A percentile compares a stretch with the other conserved stretches of the same genome.
phyloP scores from a whole-genome alignment of 345 rosid genomes.

The Salix purpurea region DNA sequence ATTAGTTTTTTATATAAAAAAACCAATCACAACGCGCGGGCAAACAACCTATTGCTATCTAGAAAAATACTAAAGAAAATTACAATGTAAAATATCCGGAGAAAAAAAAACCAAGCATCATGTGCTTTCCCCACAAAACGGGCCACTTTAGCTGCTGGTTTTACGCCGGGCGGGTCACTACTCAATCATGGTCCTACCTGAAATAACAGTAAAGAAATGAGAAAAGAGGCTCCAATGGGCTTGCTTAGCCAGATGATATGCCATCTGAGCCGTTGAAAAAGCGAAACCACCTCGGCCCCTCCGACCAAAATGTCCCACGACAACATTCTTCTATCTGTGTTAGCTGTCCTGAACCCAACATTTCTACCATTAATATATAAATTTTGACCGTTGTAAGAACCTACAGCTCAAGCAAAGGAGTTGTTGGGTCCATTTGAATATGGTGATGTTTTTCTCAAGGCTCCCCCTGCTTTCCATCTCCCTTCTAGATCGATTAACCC shows the following conservation, averaged over 20 bases:
- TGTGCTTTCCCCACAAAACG: too few species aligned
- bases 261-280: background rate
- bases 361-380: background rate
- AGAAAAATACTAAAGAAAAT: too few species aligned
- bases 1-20: too few species aligned
- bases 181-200: too few species aligned
- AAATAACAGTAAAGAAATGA: background rate
- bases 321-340: background rate
- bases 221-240: background rate
- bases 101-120: too few species aligned
- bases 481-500: constrained; percentile 2
- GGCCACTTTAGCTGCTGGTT: too few species aligned
- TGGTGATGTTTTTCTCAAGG: background rate
- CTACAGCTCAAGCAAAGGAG: background rate
- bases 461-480: constrained; percentile 5
- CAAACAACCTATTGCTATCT: too few species aligned
- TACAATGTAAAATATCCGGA: too few species aligned
- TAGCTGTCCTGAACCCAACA: constrained; percentile 31
- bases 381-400: background rate
- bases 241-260: background rate
- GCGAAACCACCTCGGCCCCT: background rate
- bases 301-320: constrained; percentile 23
- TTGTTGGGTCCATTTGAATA: constrained; percentile 30
- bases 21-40: too few species aligned
- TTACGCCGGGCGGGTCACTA: too few species aligned